phyloP scores from a whole-genome alignment of 2,329 filamentous ascomycete genomes.

The Penicillium sp. region DNA sequence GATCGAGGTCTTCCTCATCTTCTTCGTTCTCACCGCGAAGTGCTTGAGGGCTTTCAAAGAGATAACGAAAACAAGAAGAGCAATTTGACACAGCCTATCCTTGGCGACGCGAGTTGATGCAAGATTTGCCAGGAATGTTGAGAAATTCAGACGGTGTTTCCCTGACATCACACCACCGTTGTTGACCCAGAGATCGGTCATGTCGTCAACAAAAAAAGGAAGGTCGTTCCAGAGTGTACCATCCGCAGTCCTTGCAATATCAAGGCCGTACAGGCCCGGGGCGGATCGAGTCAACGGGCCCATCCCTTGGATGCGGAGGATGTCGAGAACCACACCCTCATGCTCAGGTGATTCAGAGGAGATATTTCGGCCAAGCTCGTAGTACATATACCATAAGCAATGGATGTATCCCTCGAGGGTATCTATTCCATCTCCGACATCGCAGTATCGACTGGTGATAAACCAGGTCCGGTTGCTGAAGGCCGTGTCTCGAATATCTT shows the following conservation, averaged over 20 bases:
- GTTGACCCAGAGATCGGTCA: conserved; percentile 23
- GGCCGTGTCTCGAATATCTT: conserved; percentile 9
- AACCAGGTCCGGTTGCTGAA: conserved; percentile 15
- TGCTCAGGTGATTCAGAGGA: conserved; percentile 17
- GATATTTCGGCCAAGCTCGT: conserved; percentile 14
- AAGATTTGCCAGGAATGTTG: conserved; percentile 26
- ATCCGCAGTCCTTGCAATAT: conserved; percentile 24
- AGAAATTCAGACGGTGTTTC: conserved; percentile 20
- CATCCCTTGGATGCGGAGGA: conserved; percentile 23
- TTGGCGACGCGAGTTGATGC: conserved; percentile 22
- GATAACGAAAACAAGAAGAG: conserved; percentile 16
- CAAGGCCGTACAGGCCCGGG: conserved; percentile 14
- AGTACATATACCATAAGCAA: conserved; percentile 25
- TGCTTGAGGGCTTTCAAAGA: conserved; percentile 14
- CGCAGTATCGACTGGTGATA: conserved; percentile 17
- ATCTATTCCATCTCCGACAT: conserved; percentile 17
- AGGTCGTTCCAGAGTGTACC: conserved; percentile 28
- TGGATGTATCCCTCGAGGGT: conserved; percentile 18
- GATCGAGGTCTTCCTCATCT: conserved; percentile 17
- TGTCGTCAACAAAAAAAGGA: conserved; percentile 23
- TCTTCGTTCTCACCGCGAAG: conserved; percentile 15
- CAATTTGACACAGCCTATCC: conserved; percentile 23
- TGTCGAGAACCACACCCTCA: conserved; percentile 23
- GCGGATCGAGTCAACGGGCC: conserved; percentile 18
- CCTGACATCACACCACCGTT: conserved; percentile 16